Evolutionary conservation across 306 rosid genomes (phyloP).

Genomic region (Malus sylvestris): DNA sequence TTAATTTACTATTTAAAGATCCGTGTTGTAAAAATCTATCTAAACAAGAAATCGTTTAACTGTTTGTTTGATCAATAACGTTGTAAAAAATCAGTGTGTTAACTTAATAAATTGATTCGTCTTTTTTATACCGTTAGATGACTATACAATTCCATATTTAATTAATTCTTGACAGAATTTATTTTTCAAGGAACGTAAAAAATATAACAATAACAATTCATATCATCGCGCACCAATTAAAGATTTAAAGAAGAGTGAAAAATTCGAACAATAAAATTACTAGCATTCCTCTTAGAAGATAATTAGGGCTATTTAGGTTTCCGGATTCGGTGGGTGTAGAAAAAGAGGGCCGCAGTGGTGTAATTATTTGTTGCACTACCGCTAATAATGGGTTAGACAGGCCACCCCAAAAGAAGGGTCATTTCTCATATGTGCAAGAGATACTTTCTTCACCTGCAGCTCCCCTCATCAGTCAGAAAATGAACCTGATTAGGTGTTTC

Average conservation of each 20-base stretch:
- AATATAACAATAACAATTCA: too few species aligned
- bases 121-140: too few species aligned
- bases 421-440: background rate
- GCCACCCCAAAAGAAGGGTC: conserved; percentile 10
- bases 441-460: background rate
- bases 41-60: background rate
- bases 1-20: too few species aligned
- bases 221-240: background rate
- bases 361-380: conserved; percentile 5
- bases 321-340: background rate
- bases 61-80: background rate
- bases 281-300: background rate
- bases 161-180: background rate
- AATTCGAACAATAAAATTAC: background rate
- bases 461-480: conserved; percentile 1
- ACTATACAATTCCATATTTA: too few species aligned
- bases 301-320: background rate
- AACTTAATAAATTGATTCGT: too few species aligned
- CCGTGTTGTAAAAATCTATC: too few species aligned
- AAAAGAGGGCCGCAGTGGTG: background rate
- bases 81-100: background rate
- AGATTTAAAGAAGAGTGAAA: too few species aligned
- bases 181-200: background rate
- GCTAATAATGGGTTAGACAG: background rate
- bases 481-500: conserved; percentile 1